Conservation (phyloP, 345 rosid genomes). For the Bretschneidera sinensis region DNA sequence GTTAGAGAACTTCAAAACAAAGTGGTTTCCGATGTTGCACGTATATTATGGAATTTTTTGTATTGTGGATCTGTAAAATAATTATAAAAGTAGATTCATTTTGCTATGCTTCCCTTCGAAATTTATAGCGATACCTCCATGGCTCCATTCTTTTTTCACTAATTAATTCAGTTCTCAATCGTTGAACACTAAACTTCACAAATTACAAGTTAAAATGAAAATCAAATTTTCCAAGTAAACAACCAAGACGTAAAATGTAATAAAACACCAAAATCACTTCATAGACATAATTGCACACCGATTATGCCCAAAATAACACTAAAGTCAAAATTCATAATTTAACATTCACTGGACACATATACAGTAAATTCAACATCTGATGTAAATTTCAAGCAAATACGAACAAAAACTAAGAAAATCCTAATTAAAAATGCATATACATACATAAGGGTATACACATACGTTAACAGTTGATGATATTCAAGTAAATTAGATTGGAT, state of each 20-base stretch:
- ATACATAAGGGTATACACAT: not conserved
- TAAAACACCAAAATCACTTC: not conserved
- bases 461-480: not conserved
- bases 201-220: not conserved
- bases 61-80: not conserved
- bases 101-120: not conserved
- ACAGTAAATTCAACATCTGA: not conserved
- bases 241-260: not conserved
- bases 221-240: not conserved
- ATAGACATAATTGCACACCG: not conserved
- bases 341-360: not conserved
- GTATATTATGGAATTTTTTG: not conserved
- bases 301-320: not conserved
- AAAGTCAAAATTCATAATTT: not conserved
- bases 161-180: not conserved
- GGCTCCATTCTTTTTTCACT: not conserved
- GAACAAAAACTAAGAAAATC: not conserved
- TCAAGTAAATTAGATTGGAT: not conserved
- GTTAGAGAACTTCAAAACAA: no score
- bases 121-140: not conserved
- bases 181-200: constrained; percentile 3
- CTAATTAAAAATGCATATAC: not conserved
- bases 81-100: not conserved
- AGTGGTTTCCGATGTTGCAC: not conserved
- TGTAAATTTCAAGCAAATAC: not conserved